A percentile compares a stretch with the other conserved stretches of the same genome.
Conservation (phyloP, 2,329 filamentous ascomycete species). For the Hypoxylon sp. region DNA sequence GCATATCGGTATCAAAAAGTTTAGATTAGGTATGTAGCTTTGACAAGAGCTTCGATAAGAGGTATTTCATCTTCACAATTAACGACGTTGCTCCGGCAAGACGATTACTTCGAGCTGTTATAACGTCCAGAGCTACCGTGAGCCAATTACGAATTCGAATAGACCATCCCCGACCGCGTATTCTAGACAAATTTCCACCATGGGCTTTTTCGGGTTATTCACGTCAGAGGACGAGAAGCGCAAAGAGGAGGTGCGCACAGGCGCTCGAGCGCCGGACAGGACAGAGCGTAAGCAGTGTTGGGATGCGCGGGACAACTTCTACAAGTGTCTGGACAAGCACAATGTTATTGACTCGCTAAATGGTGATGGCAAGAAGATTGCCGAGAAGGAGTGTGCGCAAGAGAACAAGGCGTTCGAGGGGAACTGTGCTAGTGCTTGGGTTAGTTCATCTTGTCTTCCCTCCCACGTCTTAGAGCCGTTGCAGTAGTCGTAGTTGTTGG, state of each 20-base stretch:
- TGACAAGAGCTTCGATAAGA: constrained; percentile 28
- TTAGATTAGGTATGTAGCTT: constrained; percentile 14
- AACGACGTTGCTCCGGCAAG: constrained; percentile 17
- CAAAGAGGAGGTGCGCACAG: constrained; percentile 69
- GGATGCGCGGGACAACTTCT: constrained; percentile 90
- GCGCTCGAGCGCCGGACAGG: constrained; percentile 84
- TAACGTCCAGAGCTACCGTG: too few relatives aligned
- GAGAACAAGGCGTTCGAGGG: constrained; percentile 80
- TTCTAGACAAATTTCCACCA: constrained; percentile 47
- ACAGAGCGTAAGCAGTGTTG: constrained; percentile 88
- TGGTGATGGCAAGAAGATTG: constrained; percentile 67
- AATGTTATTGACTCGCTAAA: constrained; percentile 82
- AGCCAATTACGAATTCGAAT: background rate
- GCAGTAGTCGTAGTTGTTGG: background rate
- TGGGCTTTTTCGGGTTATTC: constrained; percentile 66
- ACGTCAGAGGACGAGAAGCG: constrained; percentile 62
- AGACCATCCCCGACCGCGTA: background rate
- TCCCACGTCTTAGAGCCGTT: background rate
- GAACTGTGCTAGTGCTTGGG: constrained; percentile 93
- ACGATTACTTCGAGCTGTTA: background rate
- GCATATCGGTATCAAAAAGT: constrained; percentile 12
- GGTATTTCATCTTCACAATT: constrained; percentile 14
- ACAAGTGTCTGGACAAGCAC: constrained; percentile 86
- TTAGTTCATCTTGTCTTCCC: constrained; percentile 62
- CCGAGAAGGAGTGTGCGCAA: constrained; percentile 69